Evolutionary conservation across 2,329 filamentous ascomycete genomes (phyloP).

Genomic region (Didymella pomorum): DNA sequence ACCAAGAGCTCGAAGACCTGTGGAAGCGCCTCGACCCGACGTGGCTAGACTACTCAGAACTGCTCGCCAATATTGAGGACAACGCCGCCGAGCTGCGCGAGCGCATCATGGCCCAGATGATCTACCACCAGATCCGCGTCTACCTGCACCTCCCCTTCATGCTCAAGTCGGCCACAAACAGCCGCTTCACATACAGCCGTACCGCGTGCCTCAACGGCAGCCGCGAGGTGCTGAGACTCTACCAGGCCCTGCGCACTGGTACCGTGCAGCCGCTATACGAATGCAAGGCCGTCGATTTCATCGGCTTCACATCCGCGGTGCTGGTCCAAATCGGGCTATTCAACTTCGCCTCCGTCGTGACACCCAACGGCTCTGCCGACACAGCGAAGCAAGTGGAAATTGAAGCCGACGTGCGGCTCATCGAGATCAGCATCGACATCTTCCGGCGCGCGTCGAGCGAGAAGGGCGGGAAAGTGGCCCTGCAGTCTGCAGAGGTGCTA

Average conservation of each 20-base stretch:
- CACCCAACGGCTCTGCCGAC: neutral
- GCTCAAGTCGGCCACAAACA: slow-evolving; percentile 49
- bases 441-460: slow-evolving; percentile 52
- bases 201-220: slow-evolving; percentile 53
- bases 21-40: slow-evolving; percentile 48
- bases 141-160: slow-evolving; percentile 59
- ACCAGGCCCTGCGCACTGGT: slow-evolving; percentile 49
- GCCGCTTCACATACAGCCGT: slow-evolving; percentile 51
- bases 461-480: slow-evolving; percentile 53
- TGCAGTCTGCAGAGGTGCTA: slow-evolving; percentile 50
- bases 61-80: slow-evolving; percentile 36
- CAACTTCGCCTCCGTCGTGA: slow-evolving; percentile 39
- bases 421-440: slow-evolving; percentile 53
- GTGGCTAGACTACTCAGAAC: slow-evolving; percentile 51
- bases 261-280: slow-evolving; percentile 52
- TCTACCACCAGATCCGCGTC: slow-evolving; percentile 55
- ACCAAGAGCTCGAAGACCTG: slow-evolving; percentile 54
- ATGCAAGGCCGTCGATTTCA: slow-evolving; percentile 58
- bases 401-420: slow-evolving; percentile 48
- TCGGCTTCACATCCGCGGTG: slow-evolving; percentile 56
- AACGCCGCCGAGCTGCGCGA: slow-evolving; percentile 51
- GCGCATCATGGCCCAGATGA: slow-evolving; percentile 53
- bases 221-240: slow-evolving; percentile 52
- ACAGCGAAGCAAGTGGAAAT: slow-evolving; percentile 34
- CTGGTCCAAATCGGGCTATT: slow-evolving; percentile 55